Conservation (phyloP, 495 filamentous ascomycete species). For the Echria macrotheca region DNA sequence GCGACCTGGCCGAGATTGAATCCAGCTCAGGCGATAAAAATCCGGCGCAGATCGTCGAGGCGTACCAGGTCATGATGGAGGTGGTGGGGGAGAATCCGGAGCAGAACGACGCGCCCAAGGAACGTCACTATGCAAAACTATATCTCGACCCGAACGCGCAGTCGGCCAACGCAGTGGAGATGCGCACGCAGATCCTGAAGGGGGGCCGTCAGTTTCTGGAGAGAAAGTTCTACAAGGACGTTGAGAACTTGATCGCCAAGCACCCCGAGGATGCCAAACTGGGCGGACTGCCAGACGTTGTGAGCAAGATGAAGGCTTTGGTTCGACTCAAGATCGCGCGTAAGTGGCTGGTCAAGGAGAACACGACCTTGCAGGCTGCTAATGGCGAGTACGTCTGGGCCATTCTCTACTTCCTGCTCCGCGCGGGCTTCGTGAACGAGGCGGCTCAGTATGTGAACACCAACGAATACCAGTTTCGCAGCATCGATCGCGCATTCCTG, state of each 20-base stretch:
- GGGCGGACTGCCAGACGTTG: slow-evolving; percentile 77
- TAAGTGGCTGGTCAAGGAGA: slow-evolving; percentile 76
- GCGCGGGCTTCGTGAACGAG: slow-evolving; percentile 76
- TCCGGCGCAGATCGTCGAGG: slow-evolving; percentile 63
- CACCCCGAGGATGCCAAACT: slow-evolving; percentile 84
- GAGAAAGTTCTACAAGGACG: slow-evolving; percentile 61
- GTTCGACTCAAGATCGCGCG: slow-evolving; percentile 68
- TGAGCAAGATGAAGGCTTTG: slow-evolving; percentile 89
- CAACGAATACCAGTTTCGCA: slow-evolving; percentile 72
- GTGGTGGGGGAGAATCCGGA: slow-evolving; percentile 64
- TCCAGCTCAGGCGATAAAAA: slow-evolving; percentile 57
- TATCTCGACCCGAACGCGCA: slow-evolving; percentile 69
- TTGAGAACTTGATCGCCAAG: slow-evolving; percentile 70
- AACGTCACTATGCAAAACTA: slow-evolving; percentile 67
- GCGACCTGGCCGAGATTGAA: slow-evolving; percentile 69
- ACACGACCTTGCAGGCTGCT: slow-evolving; percentile 63
- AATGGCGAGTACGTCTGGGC: slow-evolving; percentile 89
- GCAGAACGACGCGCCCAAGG: slow-evolving; percentile 52
- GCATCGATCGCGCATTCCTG: slow-evolving; percentile 82
- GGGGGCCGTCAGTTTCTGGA: slow-evolving; percentile 75
- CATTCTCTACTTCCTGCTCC: slow-evolving; percentile 84
- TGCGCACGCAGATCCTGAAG: slow-evolving; percentile 69
- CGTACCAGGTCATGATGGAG: slow-evolving; percentile 70
- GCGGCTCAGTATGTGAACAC: slow-evolving; percentile 78
- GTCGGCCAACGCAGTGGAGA: slow-evolving; percentile 51